phyloP scores from a whole-genome alignment of 108 stramenopile genomes.

The Conticribra weissflogii region DNA sequence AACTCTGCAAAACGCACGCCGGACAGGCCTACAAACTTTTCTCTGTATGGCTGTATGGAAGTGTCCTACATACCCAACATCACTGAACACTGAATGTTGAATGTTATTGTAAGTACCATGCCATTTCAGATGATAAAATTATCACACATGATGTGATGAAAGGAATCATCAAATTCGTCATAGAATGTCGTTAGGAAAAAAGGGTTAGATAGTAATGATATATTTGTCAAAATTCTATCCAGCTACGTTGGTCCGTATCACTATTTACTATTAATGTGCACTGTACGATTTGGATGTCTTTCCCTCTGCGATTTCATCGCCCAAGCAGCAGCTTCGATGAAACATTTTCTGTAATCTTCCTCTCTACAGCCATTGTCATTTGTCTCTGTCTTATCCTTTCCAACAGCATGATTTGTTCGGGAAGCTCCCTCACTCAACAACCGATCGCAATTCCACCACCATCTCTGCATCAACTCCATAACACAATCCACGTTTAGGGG shows the following conservation, averaged over 20 bases:
- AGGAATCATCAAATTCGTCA: no score
- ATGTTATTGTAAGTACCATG: no score
- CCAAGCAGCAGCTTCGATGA: constrained; percentile 58
- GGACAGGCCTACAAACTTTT: no score
- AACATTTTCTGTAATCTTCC: constrained; percentile 46
- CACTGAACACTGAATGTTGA: no score
- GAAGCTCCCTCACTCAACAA: constrained; percentile 16
- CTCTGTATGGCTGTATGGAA: no score
- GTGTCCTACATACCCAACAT: no score
- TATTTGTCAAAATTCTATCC: neutral
- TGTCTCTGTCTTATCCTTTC: neutral
- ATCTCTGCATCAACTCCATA: constrained; percentile 79
- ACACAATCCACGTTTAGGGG: constrained; percentile 84
- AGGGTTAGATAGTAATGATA: neutral
- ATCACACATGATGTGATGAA: no score
- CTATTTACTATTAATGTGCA: constrained; percentile 34
- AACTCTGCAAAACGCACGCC: no score
- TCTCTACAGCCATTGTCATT: neutral
- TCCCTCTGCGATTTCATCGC: constrained; percentile 66
- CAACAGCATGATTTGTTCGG: neutral
- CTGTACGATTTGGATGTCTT: constrained; percentile 70
- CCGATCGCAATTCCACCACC: constrained; percentile 64
- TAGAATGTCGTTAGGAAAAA: no score
- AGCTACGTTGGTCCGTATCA: neutral
- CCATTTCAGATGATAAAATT: no score